These are phyloP conservation scores for Orbilia ellipsospora DNA, from an alignment of 2,329 filamentous ascomycete species.

Conservation along the genomic window DNA sequence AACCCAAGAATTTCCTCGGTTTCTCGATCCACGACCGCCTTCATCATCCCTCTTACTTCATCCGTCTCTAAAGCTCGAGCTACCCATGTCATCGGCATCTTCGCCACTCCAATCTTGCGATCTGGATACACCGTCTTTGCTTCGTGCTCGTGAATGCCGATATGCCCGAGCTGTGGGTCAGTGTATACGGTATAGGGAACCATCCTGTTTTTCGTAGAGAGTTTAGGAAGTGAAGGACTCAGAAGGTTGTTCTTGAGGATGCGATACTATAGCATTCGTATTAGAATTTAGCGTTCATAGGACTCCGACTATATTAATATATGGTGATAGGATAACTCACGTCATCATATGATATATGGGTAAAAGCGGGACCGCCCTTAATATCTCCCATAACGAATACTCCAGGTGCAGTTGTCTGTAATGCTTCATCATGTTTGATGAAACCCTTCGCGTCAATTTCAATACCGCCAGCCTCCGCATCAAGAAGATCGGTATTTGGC, in stretches of 20 bases:
- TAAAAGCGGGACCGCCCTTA: conserved; percentile 68
- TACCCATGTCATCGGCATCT: conserved; percentile 68
- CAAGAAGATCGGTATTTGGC: conserved; percentile 66
- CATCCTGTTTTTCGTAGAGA: conserved; percentile 61
- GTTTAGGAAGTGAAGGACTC: conserved; percentile 56
- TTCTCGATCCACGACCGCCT: conserved; percentile 66
- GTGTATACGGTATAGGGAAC: conserved; percentile 68
- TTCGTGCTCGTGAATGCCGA: conserved; percentile 66
- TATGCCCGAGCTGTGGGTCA: conserved; percentile 68
- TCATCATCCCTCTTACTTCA: conserved; percentile 68
- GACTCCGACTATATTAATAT: not conserved
- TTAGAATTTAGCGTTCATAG: not conserved
- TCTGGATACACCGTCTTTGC: conserved; percentile 58
- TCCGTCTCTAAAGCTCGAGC: conserved; percentile 67
- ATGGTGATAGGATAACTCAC: conserved; percentile 18
- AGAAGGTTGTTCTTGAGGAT: conserved; percentile 66
- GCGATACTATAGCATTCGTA: conserved; percentile 61
- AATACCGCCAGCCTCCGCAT: conserved; percentile 64
- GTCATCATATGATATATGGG: conserved; percentile 70
- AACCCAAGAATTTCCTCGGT: conserved; percentile 68
- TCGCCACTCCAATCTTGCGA: conserved; percentile 64
- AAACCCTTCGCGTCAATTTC: conserved; percentile 64
- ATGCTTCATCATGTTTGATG: conserved; percentile 64
- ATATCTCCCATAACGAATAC: conserved; percentile 68
- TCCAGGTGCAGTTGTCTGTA: conserved; percentile 64